phyloP scores from a whole-genome alignment of 129 eudicot species.

The Erigeron canadensis region DNA sequence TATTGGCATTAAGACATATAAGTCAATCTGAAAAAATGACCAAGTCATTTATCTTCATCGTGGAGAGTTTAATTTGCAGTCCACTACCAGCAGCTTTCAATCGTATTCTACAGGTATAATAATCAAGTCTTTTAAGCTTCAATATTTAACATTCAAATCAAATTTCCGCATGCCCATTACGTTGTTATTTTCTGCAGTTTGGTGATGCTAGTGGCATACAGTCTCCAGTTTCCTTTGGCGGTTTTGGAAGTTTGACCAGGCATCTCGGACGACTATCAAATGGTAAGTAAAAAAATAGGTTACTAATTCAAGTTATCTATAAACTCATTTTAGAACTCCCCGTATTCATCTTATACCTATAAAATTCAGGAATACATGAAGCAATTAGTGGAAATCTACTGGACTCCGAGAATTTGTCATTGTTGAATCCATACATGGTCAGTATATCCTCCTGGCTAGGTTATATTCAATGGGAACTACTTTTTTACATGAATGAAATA shows the following conservation, averaged over 20 bases:
- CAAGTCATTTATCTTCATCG: constrained; percentile 23
- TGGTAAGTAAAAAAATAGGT: constrained; percentile 40
- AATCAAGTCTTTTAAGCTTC: constrained; percentile 29
- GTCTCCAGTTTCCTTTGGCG: constrained; percentile 98
- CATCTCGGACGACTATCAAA: constrained; percentile 85
- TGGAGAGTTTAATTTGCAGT: constrained; percentile 45
- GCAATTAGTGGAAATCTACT: constrained; percentile 58
- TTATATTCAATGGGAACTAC: not conserved
- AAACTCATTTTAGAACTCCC: constrained; percentile 9
- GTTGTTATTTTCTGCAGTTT: constrained; percentile 52
- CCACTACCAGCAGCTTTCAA: constrained; percentile 93
- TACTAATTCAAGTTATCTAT: not conserved
- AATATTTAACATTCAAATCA: constrained; percentile 9
- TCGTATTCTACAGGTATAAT: constrained; percentile 86
- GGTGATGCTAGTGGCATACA: constrained; percentile 99
- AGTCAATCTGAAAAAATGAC: constrained; percentile 26
- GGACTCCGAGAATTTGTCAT: constrained; percentile 67
- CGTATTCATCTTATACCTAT: constrained; percentile 11
- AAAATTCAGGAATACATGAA: constrained; percentile 70
- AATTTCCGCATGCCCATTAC: not conserved
- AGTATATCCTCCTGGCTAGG: constrained; percentile 26
- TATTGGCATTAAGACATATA: constrained; percentile 9
- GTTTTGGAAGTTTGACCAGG: constrained; percentile 98
- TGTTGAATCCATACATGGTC: constrained; percentile 92
- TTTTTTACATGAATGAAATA: not conserved